A percentile compares a stretch with the other conserved stretches of the same genome.
phyloP scores from a whole-genome alignment of 2,329 filamentous ascomycete species.

The Dryadomyces quercus-mongolicae region DNA sequence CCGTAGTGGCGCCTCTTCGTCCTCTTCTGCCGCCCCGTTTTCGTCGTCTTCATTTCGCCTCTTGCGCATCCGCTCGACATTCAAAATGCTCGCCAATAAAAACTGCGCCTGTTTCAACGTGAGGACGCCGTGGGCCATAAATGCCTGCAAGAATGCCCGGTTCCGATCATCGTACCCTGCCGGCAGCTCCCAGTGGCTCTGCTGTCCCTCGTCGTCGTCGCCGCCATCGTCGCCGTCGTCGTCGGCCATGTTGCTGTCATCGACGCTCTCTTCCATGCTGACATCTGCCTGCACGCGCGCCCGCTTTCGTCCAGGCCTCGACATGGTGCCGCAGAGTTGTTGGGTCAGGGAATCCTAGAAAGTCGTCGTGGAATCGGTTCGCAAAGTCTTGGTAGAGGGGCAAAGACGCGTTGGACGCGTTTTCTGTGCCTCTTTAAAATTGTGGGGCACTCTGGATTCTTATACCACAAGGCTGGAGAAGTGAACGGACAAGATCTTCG shows the following conservation, averaged over 20 bases:
- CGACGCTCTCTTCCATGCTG: not conserved
- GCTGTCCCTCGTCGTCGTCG: not conserved
- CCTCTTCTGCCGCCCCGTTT: constrained; percentile 18
- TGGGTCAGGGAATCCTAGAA: not conserved
- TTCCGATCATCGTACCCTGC: constrained; percentile 48
- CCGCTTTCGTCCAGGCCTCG: constrained; percentile 5
- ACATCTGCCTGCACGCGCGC: not conserved
- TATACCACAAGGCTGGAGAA: not conserved
- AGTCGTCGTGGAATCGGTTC: too few relatives aligned
- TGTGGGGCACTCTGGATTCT: not conserved
- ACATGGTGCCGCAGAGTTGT: constrained; percentile 1
- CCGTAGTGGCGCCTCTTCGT: not conserved
- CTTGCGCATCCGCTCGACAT: constrained; percentile 22
- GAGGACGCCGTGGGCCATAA: constrained; percentile 67
- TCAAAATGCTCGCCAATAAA: constrained; percentile 65
- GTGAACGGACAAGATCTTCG: too few relatives aligned
- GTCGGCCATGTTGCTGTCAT: not conserved
- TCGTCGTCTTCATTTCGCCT: constrained; percentile 57
- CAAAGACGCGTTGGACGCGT: not conserved
- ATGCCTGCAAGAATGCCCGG: constrained; percentile 81
- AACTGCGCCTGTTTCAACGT: constrained; percentile 62
- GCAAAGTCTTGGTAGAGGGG: not conserved
- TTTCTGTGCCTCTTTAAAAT: not conserved
- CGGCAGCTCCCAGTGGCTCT: constrained; percentile 12
- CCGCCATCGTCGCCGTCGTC: not conserved